Evolutionary conservation across 1,139 yeast genomes (phyloP), one percentile per base, ranked within the genome.

Genomic region (Schwanniomyces etchellsii): DNA sequence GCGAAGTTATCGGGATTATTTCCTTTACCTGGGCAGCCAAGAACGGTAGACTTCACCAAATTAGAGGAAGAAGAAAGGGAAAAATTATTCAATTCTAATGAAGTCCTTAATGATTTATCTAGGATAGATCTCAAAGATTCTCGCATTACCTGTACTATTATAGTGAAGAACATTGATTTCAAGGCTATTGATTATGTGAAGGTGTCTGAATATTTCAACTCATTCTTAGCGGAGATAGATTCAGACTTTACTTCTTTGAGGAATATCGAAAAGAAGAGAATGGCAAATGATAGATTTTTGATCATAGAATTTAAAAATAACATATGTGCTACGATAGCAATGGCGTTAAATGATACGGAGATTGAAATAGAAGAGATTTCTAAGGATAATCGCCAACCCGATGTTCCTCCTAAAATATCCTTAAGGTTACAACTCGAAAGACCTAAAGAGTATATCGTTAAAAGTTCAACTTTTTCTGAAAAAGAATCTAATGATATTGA

Each of bases 1-100:
- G 95, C 95, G 4, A 88, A 88, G 47, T 62, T 83, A 14, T 76
- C 89, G 1, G 96, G 96, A 0, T 55, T 83, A 3, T 88, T 85
- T 44, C 86, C 91, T 1, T 60, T 77, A 16, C 93, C 93, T 1
- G 91, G 91, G 3, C 70, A 72, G 30, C 76, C 82, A 0, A 64
- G 71, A 40, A 75, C 74, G 2, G 64, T 74, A 27, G 81, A 76
- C 44, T 65, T 66, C 27, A 68, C 76, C 4, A 71, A 71, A 38
- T 47, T 77, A 20, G 77, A 73, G 43, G 78, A 76, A 2, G 55
- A 65, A 10, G 52, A 62, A 18, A 60, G 59, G 31, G 62, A 59
- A 28, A 51, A 62, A 26, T 60, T 70, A 5, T 52, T 54, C 12
- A 64, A 63, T 34, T 65, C 71, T 6, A 59, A 62, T 24, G 67